phyloP scores from a whole-genome alignment of 441 rosid genomes.

The Corymbia citriodora region DNA sequence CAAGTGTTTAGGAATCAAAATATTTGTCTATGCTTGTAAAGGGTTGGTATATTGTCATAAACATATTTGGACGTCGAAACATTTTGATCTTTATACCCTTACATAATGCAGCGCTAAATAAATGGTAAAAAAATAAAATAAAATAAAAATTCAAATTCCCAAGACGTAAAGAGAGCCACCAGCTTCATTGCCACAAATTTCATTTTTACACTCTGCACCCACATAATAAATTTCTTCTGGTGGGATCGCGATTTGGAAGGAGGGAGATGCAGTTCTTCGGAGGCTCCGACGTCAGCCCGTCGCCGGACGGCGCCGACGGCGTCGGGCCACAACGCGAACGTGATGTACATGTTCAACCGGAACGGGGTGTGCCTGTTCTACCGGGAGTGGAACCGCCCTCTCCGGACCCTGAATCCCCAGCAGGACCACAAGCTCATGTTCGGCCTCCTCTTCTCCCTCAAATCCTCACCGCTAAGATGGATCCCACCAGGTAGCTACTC shows the following conservation, averaged over 20 bases:
- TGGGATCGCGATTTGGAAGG: not conserved
- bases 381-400: slow-evolving; percentile 87
- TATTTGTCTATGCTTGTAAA: not conserved
- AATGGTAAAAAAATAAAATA: not conserved
- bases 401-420: slow-evolving; percentile 70
- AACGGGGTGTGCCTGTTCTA: slow-evolving; percentile 82
- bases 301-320: slow-evolving; percentile 65
- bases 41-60: not conserved
- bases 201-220: no score
- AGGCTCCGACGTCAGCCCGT: slow-evolving; percentile 80
- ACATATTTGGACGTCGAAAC: not conserved
- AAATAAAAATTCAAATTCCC: not conserved
- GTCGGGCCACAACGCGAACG: slow-evolving; percentile 77
- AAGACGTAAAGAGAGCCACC: not conserved
- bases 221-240: not conserved
- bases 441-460: slow-evolving; percentile 79
- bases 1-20: not conserved
- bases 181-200: not conserved
- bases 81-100: not conserved
- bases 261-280: slow-evolving; percentile 84
- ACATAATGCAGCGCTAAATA: not conserved
- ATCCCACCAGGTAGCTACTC: slow-evolving; percentile 37
- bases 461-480: slow-evolving; percentile 94
- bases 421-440: slow-evolving; percentile 97
- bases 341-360: slow-evolving; percentile 79